phyloP scores from a whole-genome alignment of 805 yeast genomes.

The Vanderwaltozyma verrucispora region DNA sequence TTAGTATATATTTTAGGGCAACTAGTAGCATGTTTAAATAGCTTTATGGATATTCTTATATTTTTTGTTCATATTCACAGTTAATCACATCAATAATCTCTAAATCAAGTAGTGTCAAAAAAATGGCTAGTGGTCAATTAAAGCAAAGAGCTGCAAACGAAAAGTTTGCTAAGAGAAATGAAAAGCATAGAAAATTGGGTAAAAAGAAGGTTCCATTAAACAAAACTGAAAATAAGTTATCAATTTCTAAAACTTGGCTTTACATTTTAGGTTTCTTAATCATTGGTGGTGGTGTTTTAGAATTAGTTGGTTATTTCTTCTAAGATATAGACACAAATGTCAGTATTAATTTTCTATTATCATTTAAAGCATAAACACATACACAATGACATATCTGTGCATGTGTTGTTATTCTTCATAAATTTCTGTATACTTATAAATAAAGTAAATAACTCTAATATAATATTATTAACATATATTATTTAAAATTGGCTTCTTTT shows the following conservation, averaged over 20 bases:
- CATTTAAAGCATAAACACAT: neutral
- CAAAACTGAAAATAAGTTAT: slow-evolving; percentile 33
- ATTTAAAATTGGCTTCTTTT: too few relatives aligned
- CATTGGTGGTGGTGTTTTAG: slow-evolving; percentile 75
- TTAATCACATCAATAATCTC: too few relatives aligned
- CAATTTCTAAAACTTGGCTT: slow-evolving; percentile 60
- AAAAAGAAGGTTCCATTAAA: slow-evolving; percentile 41
- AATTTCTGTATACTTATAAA: neutral
- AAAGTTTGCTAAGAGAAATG: slow-evolving; percentile 66
- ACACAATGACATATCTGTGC: neutral
- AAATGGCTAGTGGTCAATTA: slow-evolving; percentile 1
- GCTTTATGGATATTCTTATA: too few relatives aligned
- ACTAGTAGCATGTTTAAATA: too few relatives aligned
- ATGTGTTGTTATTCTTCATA: neutral
- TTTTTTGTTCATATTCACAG: too few relatives aligned
- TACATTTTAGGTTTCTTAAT: slow-evolving; percentile 52
- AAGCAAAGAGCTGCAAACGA: slow-evolving; percentile 81
- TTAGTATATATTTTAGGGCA: too few relatives aligned
- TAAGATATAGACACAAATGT: slow-evolving; percentile 13
- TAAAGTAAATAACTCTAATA: too few relatives aligned
- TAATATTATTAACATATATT: too few relatives aligned
- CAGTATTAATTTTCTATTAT: neutral
- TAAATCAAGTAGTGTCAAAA: too few relatives aligned
- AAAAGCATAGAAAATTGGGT: slow-evolving; percentile 53
- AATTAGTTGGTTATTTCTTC: slow-evolving; percentile 47